Evolutionary conservation across 129 eudicot genomes (phyloP), one percentile per base, ranked within the genome.

Genomic region (Flaveria ramosissima): DNA sequence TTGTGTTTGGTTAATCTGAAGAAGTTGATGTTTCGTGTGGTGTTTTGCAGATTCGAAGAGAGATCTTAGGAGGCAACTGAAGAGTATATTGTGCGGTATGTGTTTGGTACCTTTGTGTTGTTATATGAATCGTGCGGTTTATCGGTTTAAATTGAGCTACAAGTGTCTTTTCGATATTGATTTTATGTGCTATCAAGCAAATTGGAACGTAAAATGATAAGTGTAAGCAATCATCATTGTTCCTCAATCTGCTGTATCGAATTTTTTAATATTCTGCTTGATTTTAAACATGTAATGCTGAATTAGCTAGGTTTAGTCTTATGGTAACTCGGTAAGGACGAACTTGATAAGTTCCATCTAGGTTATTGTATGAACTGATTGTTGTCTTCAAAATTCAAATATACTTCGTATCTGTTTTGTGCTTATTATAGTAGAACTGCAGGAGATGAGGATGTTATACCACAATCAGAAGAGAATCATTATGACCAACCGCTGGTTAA

Each of bases 71-170:
- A 8, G 30, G 13, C 68, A 78, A 70, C 74, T 88, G 11, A 78
- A 68, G 2, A 47, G 81, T 17, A 63, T 89, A 73, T 46, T 88
- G 79, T 65, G 52, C 26, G 92, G 97, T 89, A 84, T 13, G 86
- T 74, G 42, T 76, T 23, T 76, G 19, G 24, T 69, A 45, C 14
- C n/a, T 21, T 19, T 68, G 74, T 16, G 9, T 3, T 39, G 36
- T 59, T 16, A 42, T 59, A 56, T 46, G 51, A 19, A 59, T 20
- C 4, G 69, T 39, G 11, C 2, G 12, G 41, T 36, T 36, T 36
- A 6, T 0, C 7, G 1, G 41, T 36, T 36, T 5, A 1, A 36
- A 36, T 36, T 36, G 41, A 5, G 41, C 41, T 36, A 36, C 6
- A 4, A 6, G 7, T 36, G 41, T 5, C 0, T 36, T 36, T 36